Base-by-base conservation (phyloP, 2,329 filamentous ascomycete genomes). In the Dactylellina cionopaga region DNA sequence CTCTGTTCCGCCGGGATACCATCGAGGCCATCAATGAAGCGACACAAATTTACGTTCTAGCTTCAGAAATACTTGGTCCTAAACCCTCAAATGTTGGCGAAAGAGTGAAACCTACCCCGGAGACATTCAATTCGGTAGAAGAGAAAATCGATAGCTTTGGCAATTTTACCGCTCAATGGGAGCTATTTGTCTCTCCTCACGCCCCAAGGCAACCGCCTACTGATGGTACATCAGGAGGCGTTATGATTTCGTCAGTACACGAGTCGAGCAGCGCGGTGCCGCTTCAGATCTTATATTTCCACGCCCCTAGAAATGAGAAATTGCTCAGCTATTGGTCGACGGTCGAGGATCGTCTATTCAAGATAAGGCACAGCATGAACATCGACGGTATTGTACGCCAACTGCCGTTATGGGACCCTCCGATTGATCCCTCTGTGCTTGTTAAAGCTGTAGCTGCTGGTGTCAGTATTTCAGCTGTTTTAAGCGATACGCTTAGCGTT, bases 291-390 rank as follows among this genome's bases (percentile, higher is more conserved):
- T 69, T 46, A 51, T 80, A 11, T 78, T 6, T 44, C 4, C 11
- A 62, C 19, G 4, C 60, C 17, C 43, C 66, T 1, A 6, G 10
- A 7, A 79, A n/a, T 37, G 77, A 1, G 54, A 65, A 55, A 15
- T 6, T 62, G 15, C 17, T 13, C 3, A 22, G 7, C 5, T 31
- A 27, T 13, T 15, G 27, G 29, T 68, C 25, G 35, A 70, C 22
- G 3, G 77, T 81, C n/a, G 76, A 79, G 37, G 77, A 80, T 43
- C 74, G 80, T 0, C 75, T 81, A 7, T 80, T 70, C 75, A 81
- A 81, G 56, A 79, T 80, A 43, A 75, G 79, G 1, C 58, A 80
- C 71, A 77, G 70, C 24, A 65, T 68, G 59, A 77, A 81, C 60
- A 79, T 81, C 58, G 75, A 80, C 22, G 80, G 80, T 2, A 55